Conservation (phyloP, 257 asterid genomes). For the Penstemon barbatus region DNA sequence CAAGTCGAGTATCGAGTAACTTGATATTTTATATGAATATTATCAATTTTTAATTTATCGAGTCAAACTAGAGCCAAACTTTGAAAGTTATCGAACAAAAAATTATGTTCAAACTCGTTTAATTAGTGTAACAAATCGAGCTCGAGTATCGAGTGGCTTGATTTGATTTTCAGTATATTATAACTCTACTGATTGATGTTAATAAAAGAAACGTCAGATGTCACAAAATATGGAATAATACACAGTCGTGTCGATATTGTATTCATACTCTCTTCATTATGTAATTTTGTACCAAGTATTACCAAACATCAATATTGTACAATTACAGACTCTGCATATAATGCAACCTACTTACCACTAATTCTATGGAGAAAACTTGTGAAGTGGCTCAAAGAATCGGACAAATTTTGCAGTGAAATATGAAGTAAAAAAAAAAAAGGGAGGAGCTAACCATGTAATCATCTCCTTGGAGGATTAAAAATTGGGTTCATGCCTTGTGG, state of each 20-base stretch:
- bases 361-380: conserved; percentile 27
- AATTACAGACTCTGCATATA: conserved; percentile 44
- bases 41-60: too few relatives aligned
- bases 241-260: neutral
- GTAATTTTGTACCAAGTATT: neutral
- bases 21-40: too few relatives aligned
- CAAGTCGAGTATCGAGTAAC: too few relatives aligned
- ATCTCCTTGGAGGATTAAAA: conserved; percentile 44
- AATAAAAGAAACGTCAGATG: neutral
- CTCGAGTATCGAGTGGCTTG: neutral
- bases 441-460: conserved; percentile 7
- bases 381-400: conserved; percentile 32
- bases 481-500: conserved; percentile 70
- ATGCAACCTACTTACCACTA: conserved; percentile 36
- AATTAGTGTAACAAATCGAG: too few relatives aligned
- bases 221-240: neutral
- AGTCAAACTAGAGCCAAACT: too few relatives aligned
- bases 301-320: conserved; percentile 37
- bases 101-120: too few relatives aligned
- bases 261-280: neutral
- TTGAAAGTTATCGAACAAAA: too few relatives aligned
- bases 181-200: neutral
- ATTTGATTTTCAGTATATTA: neutral
- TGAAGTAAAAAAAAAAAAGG: conserved; percentile 1
- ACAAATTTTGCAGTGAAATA: conserved; percentile 24